phyloP scores from a whole-genome alignment of 2,329 filamentous ascomycete genomes.

The Nothophoma quercina region DNA sequence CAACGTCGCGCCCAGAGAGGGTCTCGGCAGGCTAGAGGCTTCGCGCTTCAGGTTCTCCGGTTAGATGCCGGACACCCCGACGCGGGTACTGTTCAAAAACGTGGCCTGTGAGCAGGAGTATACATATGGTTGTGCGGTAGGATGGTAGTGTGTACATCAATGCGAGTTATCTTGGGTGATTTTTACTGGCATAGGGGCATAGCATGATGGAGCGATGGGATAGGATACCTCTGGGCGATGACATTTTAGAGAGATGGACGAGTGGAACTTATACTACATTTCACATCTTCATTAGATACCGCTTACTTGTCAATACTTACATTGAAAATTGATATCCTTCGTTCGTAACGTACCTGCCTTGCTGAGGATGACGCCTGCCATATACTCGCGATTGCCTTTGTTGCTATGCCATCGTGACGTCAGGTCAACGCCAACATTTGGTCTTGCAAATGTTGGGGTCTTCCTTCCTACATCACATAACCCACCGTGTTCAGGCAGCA shows the following conservation, averaged over 20 bases:
- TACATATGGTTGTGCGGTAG: conserved; percentile 3
- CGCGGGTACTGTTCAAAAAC: neutral
- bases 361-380: too few relatives aligned
- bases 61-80: conserved; percentile 28
- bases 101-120: neutral
- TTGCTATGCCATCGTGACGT: too few relatives aligned
- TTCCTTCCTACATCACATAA: too few relatives aligned
- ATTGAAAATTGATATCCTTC: neutral
- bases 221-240: conserved; percentile 19
- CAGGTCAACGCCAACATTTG: too few relatives aligned
- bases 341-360: too few relatives aligned
- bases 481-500: too few relatives aligned
- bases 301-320: conserved; percentile 8
- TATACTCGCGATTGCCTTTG: too few relatives aligned
- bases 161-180: conserved; percentile 2
- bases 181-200: conserved; percentile 17
- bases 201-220: conserved; percentile 19
- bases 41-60: conserved; percentile 79
- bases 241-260: conserved; percentile 9
- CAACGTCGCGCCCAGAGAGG: conserved; percentile 94
- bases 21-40: conserved; percentile 85
- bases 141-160: conserved; percentile 11
- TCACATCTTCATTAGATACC: conserved; percentile 7
- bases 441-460: too few relatives aligned
- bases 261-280: neutral